Conservation (phyloP, 352 stramenopile species). For the Phytophthora fragariae region DNA sequence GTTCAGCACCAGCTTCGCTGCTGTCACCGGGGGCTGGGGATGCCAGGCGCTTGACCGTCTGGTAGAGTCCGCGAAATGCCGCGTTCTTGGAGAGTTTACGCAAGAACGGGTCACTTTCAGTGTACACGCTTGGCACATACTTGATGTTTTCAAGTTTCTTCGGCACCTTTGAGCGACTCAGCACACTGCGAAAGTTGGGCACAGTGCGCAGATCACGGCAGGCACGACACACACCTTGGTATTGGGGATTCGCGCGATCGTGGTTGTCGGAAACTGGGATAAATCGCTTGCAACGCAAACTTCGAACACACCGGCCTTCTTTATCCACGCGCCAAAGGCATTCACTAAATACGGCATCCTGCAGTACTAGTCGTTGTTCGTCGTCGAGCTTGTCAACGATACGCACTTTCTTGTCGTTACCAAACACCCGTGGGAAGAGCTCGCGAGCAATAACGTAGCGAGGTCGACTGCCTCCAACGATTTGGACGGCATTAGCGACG, state of each 20-base stretch:
- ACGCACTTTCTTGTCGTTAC: constrained; percentile 62
- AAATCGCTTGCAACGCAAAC: constrained; percentile 67
- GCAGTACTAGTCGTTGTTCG: constrained; percentile 61
- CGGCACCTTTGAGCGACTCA: constrained; percentile 72
- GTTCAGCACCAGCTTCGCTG: constrained; percentile 20
- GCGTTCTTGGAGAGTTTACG: constrained; percentile 83
- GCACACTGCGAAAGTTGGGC: constrained; percentile 79
- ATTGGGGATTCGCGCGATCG: constrained; percentile 28
- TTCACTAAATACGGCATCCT: constrained; percentile 82
- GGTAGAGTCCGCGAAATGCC: constrained; percentile 71
- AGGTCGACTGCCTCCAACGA: constrained; percentile 78
- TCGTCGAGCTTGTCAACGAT: constrained; percentile 68
- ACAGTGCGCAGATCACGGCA: constrained; percentile 73
- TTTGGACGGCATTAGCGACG: constrained; percentile 67
- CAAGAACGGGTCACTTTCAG: constrained; percentile 79
- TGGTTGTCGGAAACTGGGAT: constrained; percentile 38
- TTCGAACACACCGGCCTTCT: constrained; percentile 73
- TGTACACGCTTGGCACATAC: constrained; percentile 79
- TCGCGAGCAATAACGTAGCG: constrained; percentile 86
- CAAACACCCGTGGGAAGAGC: constrained; percentile 71
- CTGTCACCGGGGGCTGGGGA: constrained; percentile 8
- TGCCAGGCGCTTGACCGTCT: constrained; percentile 56
- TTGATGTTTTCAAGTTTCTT: constrained; percentile 87
- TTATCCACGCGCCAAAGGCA: constrained; percentile 87
- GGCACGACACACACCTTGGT: constrained; percentile 63